phyloP scores from a whole-genome alignment of 371 early-diverging fungal species.

The Lichtheimia ornata region DNA sequence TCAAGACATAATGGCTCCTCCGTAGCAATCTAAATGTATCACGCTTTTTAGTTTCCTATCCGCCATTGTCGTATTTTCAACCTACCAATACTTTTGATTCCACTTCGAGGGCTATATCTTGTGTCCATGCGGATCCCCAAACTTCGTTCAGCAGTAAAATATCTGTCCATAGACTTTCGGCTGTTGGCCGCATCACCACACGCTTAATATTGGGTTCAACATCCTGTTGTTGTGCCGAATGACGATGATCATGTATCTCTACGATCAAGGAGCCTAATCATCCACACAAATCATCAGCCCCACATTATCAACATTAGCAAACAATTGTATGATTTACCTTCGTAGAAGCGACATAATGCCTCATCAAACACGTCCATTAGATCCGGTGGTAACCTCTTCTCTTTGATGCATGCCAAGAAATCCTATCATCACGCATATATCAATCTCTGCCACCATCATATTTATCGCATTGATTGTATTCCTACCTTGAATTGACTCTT shows the following conservation, averaged over 20 bases:
- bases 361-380: slow-evolving; percentile 61
- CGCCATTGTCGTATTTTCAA: no score
- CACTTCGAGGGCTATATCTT: slow-evolving; percentile 52
- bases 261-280: slow-evolving; percentile 54
- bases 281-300: neutral
- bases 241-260: slow-evolving; percentile 60
- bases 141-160: slow-evolving; percentile 58
- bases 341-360: slow-evolving; percentile 61
- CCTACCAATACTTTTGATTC: slow-evolving; percentile 62
- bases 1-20: slow-evolving; percentile 63
- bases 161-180: slow-evolving; percentile 64
- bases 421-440: slow-evolving; percentile 34
- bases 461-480: neutral
- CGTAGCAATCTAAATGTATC: slow-evolving; percentile 47
- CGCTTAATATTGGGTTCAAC: slow-evolving; percentile 34
- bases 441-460: neutral
- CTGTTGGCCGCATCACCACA: slow-evolving; percentile 55
- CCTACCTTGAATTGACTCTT: slow-evolving; percentile 64
- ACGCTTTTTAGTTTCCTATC: neutral
- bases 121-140: slow-evolving; percentile 52
- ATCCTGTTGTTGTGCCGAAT: slow-evolving; percentile 12
- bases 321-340: slow-evolving; percentile 34
- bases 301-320: neutral
- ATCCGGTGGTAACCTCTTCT: slow-evolving; percentile 56
- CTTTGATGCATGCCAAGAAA: slow-evolving; percentile 57